Evolutionary conservation across 2,329 filamentous ascomycete species (phyloP), one percentile per base, ranked within the genome.

Genomic region (Dothistroma pini): DNA sequence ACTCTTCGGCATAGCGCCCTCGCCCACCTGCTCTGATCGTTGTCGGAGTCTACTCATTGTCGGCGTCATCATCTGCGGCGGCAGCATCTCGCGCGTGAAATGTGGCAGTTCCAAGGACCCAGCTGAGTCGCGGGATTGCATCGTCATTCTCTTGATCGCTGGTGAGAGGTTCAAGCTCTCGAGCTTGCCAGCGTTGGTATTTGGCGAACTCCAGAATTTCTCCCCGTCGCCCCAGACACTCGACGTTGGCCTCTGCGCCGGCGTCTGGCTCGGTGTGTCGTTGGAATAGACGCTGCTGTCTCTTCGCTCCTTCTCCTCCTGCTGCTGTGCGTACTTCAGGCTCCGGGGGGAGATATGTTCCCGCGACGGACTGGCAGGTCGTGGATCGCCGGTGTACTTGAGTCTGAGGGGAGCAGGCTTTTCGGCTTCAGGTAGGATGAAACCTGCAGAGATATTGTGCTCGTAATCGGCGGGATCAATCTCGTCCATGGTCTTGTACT

Each of bases 1-100:
- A 69, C 79, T 81, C 56, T 69, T 76, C 38, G 77, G 78, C 53
- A 77, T 80, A n/a, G 71, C 70, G 8, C n/a, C 25, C 31, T 16
- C 51, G 2, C 4, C 11, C 31, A n/a, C 31, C 59, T 54, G 44
- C 54, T 22, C 57, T 47, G 49, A 16, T 49, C 21, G 55, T 48
- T 21, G 54, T 52, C 60, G 63, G 16, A n/a, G 35, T 34, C 51
- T 44, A 19, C 48, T 56, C 19, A 41, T 41, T 44, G 25, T 55
- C 25, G 52, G 54, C 49, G 51, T 56, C 54, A 48, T 51, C 47
- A 56, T 51, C 32, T n/a, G 50, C 38, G 32, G 35, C 7, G 44
- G 49, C 50, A 32, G 49, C 50, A 32, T 29, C 25, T 21, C 51
- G 12, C 12, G 25, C 16, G 29, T 35, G n/a, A 21, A 32, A 4